Evolutionary conservation across 2,329 filamentous ascomycete species (phyloP), one percentile per base, ranked within the genome.

Genomic region (Cryphonectria nitschkei): DNA sequence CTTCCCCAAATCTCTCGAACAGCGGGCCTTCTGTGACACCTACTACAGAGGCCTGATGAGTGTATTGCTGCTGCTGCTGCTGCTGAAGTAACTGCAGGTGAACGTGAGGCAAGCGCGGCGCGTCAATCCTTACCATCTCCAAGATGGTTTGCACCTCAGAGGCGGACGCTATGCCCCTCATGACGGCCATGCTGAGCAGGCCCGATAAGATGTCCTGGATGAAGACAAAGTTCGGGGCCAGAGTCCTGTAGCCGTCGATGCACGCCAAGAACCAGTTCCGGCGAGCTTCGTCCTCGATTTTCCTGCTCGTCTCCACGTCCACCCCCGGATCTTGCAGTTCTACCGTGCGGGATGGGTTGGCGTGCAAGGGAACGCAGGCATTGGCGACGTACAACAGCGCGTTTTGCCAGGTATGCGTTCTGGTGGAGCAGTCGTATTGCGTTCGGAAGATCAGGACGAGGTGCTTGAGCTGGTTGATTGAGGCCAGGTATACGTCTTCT

Each of bases 321-420:
- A 37, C 11, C 34, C 16, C 26, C 2, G 26, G 41, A 22, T 22
- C 26, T 16, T 34, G 32, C 29, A 16, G 43, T 14, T 46, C 2
- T 43, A 43, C 29, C 14, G 1, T 37, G 16, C 7, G 3, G 22
- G 65, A 19, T 1, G 32, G 3, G 19, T 2, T 13, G 9, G n/a
- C 26, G 13, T 34, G 43, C 11, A 61, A 29, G 39, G 62, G 65
- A 34, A 72, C n/a, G 22, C 71, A 72, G 26, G 76, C 76, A 66
- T 78, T 78, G 22, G 77, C 76, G 46, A 79, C 73, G 65, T 77
- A 77, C 26, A 79, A 65, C 54, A 78, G 72, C 1, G 75, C 75
- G n/a, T 74, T 76, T 46, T 78, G 75, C 75, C 77, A 79, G 5
- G 76, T 69, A 11, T 75, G 73, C 8, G 74, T 73, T 7, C 70